Evolutionary conservation across 225 moss, liverwort and hornwort species (phyloP).

Genomic region (Bryum argenteum): DNA sequence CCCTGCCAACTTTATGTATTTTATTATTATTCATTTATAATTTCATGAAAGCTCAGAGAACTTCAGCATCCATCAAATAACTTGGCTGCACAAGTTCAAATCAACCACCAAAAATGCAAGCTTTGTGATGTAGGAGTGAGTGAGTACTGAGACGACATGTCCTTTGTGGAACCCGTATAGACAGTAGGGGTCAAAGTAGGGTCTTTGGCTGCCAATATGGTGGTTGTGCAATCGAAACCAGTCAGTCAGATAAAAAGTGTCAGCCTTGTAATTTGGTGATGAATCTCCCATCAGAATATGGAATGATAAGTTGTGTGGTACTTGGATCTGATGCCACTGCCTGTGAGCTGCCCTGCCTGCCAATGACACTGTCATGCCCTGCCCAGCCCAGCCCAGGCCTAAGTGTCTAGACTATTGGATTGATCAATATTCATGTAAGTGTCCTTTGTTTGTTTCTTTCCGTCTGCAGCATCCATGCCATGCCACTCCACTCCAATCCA

Average conservation of each 20-base stretch:
- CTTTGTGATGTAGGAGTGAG: neutral
- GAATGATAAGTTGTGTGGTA: conserved; percentile 16
- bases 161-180: neutral
- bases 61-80: too few species aligned
- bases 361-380: neutral
- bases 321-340: conserved; percentile 21
- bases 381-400: neutral
- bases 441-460: conserved; percentile 24
- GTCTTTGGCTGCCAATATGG: conserved; percentile 33
- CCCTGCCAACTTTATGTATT: too few species aligned
- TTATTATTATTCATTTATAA: too few species aligned
- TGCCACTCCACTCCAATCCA: too few species aligned
- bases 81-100: neutral
- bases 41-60: too few species aligned
- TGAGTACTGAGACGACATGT: neutral
- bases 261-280: neutral
- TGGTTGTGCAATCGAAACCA: conserved; percentile 25
- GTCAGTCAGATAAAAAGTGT: conserved; percentile 17
- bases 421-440: conserved; percentile 10
- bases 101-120: neutral
- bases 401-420: conserved; percentile 16
- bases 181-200: conserved; percentile 36
- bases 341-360: too few species aligned
- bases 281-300: conserved; percentile 14
- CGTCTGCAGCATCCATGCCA: neutral